Evolutionary conservation across 2,329 filamentous ascomycete genomes (phyloP).

Genomic region (Aspergillus japonicus): DNA sequence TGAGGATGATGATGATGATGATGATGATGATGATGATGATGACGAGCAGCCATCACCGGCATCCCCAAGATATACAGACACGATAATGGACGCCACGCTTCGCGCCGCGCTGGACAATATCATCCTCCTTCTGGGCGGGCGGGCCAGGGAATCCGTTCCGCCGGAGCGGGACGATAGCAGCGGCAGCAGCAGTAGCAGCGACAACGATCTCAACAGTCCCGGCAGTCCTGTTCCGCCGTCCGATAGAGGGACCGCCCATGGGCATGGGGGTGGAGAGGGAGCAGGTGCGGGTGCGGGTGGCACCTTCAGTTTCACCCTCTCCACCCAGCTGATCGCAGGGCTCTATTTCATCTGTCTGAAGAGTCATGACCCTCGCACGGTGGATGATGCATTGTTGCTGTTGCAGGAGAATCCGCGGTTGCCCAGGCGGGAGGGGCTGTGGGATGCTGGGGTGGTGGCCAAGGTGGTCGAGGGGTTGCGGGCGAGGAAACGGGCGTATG

Average conservation of each 20-base stretch:
- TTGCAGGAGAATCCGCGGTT: conserved; percentile 16
- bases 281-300: no score
- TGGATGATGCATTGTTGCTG: conserved; percentile 15
- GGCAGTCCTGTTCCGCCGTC: background rate
- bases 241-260: no score
- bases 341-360: conserved; percentile 28
- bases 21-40: no score
- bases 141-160: no score
- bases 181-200: no score
- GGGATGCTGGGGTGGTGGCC: conserved; percentile 19
- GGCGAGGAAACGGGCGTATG: no score
- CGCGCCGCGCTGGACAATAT: background rate
- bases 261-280: no score
- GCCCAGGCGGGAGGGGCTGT: conserved; percentile 23
- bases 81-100: background rate
- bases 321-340: conserved; percentile 23
- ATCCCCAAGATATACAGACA: no score
- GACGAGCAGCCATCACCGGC: no score
- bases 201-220: background rate
- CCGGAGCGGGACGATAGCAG: no score
- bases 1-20: no score
- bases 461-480: background rate
- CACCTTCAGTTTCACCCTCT: conserved; percentile 19
- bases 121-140: background rate
- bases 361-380: conserved; percentile 9